Base-by-base conservation (phyloP, 2,329 filamentous ascomycete genomes). In the Pyricularia grisea region DNA sequence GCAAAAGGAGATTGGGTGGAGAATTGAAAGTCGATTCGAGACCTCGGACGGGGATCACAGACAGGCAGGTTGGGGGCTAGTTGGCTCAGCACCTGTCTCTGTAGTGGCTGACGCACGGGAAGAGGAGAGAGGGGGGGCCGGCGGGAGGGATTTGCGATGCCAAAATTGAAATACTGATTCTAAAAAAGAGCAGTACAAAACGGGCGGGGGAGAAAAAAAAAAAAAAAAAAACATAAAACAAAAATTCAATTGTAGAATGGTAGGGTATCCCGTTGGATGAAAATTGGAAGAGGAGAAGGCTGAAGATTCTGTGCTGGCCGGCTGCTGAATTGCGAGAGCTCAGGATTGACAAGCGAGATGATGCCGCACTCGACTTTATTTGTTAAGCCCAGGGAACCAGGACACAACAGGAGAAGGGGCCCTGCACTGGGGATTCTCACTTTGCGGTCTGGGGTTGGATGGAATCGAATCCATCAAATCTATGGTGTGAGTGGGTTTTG, bases 401-500 rank as follows among this genome's bases (percentile, higher is more conserved):
- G 31, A 66, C 60, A 64, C 30, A 31, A 12, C 10, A 55, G 66
- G n/a, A 50, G 42, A 67, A 28, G 66, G 66, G 66, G 20, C 42
- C 14, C 55, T 68, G 55, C 42, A 25, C 42, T 30, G 30, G 36
- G 66, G 66, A 68, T 61, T 31, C 42, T 55, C 58, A 50, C 25
- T 61, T 61, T 50, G 55, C 50, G 50, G 50, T 68, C 66, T 55
- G 66, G 66, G 66, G 66, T 25, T 36, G 55, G 66, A 68, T 63
- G 36, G 66, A 67, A 55, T 66, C 65, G 66, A 67, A 55, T 66
- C 65, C 65, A 42, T 42, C 28, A 55, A 55, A 55, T 55, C 42
- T 55, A 55, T 55, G 55, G 66, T 68, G 66, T 68, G 66, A 68
- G 66, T 68, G 66, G 66, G 42, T 68, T 68, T 68, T 58, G 20